Base-by-base conservation (phyloP, 2,329 filamentous ascomycete genomes). In the Diplodia seriata region DNA sequence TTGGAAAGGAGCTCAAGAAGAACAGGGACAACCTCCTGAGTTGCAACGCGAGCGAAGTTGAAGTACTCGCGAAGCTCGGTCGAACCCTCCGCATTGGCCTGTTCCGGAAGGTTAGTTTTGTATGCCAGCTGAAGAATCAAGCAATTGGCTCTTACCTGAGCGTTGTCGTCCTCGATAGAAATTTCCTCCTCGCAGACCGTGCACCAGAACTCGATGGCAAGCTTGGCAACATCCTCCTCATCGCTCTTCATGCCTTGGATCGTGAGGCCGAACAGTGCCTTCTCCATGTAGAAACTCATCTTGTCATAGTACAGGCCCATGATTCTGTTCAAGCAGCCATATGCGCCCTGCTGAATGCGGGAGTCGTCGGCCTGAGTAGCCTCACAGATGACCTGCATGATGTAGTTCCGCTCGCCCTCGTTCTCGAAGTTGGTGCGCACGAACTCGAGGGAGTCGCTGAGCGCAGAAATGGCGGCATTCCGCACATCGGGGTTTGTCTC, bases 241-340 rank as follows among this genome's bases (percentile, higher is more conserved):
- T 94, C 90, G 75, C 89, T 96, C 87, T 97, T 97, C 95, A 99
- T 99, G 73, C 95, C 95, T 78, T 97, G 90, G 71, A 99, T 97
- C 49, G 95, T 99, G 50, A 99, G 86, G 68, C 95, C 95, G 75
- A 99, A 99, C 53, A 99, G 87, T 43, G 95, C 95, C 88, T 98
- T 98, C 86, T 99, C 95, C 95, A 99, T 99, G 85, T 99, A 99
- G 83, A 97, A 99, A 76, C 94, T 91, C 95, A 99, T 99, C 84
- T 97, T 96, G 76, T 99, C 95, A 80, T 99, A 99, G 86, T 99
- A 99, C 71, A 97, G 87, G 70, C 87, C 92, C 95, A 99, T 99
- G 81, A 99, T 98, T 76, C 95, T 90, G 87, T 99, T 99, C 73
- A 99, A 84, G 80, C 95, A 98, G 74, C 95, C 95, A 79, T 97